Conservation (phyloP, 2,329 filamentous ascomycete species). For the Trichoderma asperellum region DNA sequence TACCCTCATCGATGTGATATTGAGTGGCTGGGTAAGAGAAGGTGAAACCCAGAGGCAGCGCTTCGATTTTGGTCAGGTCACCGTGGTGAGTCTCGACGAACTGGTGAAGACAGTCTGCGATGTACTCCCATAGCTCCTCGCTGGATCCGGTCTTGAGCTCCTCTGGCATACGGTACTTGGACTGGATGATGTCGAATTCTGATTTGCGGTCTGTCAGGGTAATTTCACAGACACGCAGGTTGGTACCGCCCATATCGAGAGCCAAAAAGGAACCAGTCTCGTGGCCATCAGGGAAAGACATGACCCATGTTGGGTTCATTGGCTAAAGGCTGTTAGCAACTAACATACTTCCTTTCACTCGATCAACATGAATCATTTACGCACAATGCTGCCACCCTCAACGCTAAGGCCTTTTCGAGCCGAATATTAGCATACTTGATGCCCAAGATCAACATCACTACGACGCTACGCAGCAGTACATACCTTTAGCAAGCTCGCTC, state of each 20-base stretch:
- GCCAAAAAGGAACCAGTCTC: slow-evolving; percentile 88
- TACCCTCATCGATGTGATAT: slow-evolving; percentile 88
- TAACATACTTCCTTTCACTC: not conserved
- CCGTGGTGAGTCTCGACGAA: slow-evolving; percentile 87
- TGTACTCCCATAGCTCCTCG: slow-evolving; percentile 92
- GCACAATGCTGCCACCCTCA: slow-evolving; percentile 89
- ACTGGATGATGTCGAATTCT: slow-evolving; percentile 92
- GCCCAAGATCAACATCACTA: not conserved
- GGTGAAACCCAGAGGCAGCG: slow-evolving; percentile 85
- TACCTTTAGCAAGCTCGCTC: slow-evolving; percentile 83
- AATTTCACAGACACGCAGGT: slow-evolving; percentile 92
- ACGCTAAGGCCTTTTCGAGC: slow-evolving; percentile 69
- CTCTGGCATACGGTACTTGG: slow-evolving; percentile 93
- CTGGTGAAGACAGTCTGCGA: slow-evolving; percentile 87
- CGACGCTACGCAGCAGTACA: not conserved
- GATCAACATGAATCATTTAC: slow-evolving; percentile 41
- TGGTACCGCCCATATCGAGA: slow-evolving; percentile 95
- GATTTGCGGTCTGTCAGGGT: slow-evolving; percentile 84
- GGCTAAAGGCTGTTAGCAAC: slow-evolving; percentile 59
- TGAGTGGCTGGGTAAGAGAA: slow-evolving; percentile 96
- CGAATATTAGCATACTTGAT: slow-evolving; percentile 6
- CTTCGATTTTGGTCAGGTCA: slow-evolving; percentile 62
- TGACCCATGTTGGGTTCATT: slow-evolving; percentile 98
- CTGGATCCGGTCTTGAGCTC: slow-evolving; percentile 84
- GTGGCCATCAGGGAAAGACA: slow-evolving; percentile 82